A percentile compares a stretch with the other conserved stretches of the same genome.
phyloP scores from a whole-genome alignment of 2,329 filamentous ascomycete genomes.

The Penicillium glabrum region DNA sequence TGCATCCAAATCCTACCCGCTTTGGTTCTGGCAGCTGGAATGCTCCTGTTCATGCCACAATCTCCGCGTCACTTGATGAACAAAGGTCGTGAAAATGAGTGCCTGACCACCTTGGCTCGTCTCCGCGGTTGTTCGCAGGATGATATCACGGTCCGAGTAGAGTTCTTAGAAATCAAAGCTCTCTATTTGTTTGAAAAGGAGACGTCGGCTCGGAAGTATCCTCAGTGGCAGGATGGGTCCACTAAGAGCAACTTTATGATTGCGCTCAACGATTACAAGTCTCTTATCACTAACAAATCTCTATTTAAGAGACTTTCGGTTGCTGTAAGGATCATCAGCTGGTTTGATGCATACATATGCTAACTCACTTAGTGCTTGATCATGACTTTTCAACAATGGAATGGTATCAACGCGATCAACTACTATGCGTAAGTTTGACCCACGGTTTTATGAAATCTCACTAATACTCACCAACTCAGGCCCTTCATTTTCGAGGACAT shows the following conservation, averaged over 20 bases:
- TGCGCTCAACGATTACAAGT: conserved; percentile 15
- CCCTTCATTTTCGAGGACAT: conserved; percentile 24
- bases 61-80: conserved; percentile 72
- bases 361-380: conserved; percentile 1
- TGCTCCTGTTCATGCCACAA: conserved; percentile 71
- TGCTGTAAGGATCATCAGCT: conserved; percentile 41
- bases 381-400: conserved; percentile 13
- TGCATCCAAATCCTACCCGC: conserved; percentile 60
- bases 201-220: conserved; percentile 63
- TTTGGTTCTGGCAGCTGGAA: conserved; percentile 61
- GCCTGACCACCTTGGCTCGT: conserved; percentile 59
- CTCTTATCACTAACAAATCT: conserved; percentile 8
- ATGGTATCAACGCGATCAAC: conserved; percentile 14
- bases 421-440: conserved; percentile 8
- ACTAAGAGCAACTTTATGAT: conserved; percentile 5
- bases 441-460: neutral
- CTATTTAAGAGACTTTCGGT: conserved; percentile 50
- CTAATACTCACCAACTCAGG: neutral
- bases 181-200: conserved; percentile 74
- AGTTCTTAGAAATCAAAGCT: conserved; percentile 77
- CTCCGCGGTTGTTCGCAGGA: conserved; percentile 62
- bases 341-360: neutral
- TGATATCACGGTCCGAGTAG: conserved; percentile 68
- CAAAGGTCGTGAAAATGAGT: conserved; percentile 66
- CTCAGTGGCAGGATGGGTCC: conserved; percentile 62